These are phyloP conservation scores for Singerocomus rubriflavus DNA, from an alignment of 1,284 basidiomycete genomes.

Conservation along the genomic window DNA sequence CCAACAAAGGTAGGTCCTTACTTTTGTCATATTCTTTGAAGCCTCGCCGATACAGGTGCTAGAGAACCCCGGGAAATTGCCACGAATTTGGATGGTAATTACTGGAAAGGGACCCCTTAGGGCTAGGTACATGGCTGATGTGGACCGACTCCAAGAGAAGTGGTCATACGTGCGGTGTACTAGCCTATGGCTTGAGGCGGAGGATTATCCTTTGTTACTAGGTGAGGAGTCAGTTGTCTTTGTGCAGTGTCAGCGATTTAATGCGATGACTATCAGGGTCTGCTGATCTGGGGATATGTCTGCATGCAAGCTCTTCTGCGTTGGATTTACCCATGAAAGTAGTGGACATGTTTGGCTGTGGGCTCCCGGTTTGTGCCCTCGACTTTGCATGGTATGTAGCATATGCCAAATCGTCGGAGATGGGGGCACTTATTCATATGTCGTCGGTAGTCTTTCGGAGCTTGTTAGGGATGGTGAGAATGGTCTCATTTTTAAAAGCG, in stretches of 20 bases:
- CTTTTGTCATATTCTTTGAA: neutral
- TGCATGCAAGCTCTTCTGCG: conserved; percentile 89
- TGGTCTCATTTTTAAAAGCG: conserved; percentile 74
- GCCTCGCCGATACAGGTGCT: neutral
- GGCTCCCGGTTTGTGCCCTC: conserved; percentile 88
- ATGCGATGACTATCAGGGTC: conserved; percentile 54
- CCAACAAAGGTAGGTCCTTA: conserved; percentile 22
- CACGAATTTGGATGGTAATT: conserved; percentile 79
- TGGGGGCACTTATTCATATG: conserved; percentile 3
- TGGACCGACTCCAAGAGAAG: conserved; percentile 52
- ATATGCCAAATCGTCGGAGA: neutral
- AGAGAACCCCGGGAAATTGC: conserved; percentile 44
- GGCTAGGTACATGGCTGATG: conserved; percentile 67
- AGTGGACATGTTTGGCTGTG: conserved; percentile 99
- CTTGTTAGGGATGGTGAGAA: conserved; percentile 83
- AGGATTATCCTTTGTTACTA: conserved; percentile 83
- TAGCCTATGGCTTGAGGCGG: conserved; percentile 84
- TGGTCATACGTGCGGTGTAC: conserved; percentile 86
- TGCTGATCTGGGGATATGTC: conserved; percentile 87
- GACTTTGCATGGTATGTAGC: conserved; percentile 75
- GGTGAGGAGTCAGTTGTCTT: conserved; percentile 43
- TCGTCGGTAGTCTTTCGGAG: conserved; percentile 67
- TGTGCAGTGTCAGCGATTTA: conserved; percentile 4
- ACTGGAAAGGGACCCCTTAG: conserved; percentile 91
- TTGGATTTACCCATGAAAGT: conserved; percentile 99